Conservation (phyloP, 257 asterid genomes). For the Rhazya stricta region DNA sequence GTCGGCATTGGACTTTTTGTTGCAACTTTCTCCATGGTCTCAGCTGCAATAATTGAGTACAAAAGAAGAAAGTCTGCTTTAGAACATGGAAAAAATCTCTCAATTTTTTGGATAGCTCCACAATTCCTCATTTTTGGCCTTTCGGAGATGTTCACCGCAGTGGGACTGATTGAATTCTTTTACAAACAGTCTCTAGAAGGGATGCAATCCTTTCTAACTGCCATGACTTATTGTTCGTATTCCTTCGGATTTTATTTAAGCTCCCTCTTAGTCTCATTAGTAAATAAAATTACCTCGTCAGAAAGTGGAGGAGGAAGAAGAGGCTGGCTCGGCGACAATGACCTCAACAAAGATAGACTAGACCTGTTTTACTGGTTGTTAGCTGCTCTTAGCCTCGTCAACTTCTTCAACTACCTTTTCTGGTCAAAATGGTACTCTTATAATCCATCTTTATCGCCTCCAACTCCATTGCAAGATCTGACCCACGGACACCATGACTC, state of each 20-base stretch:
- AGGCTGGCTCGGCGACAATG: slow-evolving; percentile 66
- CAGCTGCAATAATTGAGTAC: slow-evolving; percentile 55
- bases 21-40: slow-evolving; percentile 69
- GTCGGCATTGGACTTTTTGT: slow-evolving; percentile 60
- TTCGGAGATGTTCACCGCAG: slow-evolving; percentile 74
- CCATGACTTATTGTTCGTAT: slow-evolving; percentile 66
- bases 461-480: slow-evolving; percentile 1
- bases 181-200: slow-evolving; percentile 57
- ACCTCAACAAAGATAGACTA: slow-evolving; percentile 57
- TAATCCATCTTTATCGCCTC: slow-evolving; percentile 29
- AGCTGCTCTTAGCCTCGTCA: slow-evolving; percentile 56
- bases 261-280: slow-evolving; percentile 50
- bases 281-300: slow-evolving; percentile 43
- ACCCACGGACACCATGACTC: background rate
- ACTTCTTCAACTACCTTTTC: slow-evolving; percentile 61
- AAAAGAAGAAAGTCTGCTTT: slow-evolving; percentile 37
- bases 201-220: slow-evolving; percentile 66
- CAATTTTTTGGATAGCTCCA: slow-evolving; percentile 74
- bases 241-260: slow-evolving; percentile 68
- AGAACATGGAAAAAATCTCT: slow-evolving; percentile 16
- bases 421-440: slow-evolving; percentile 67
- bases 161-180: slow-evolving; percentile 66
- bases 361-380: slow-evolving; percentile 72
- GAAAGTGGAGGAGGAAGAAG: slow-evolving; percentile 5
- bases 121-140: slow-evolving; percentile 65